Conservation (phyloP, 257 asterid genomes). For the Nicotiana noctiflora region DNA sequence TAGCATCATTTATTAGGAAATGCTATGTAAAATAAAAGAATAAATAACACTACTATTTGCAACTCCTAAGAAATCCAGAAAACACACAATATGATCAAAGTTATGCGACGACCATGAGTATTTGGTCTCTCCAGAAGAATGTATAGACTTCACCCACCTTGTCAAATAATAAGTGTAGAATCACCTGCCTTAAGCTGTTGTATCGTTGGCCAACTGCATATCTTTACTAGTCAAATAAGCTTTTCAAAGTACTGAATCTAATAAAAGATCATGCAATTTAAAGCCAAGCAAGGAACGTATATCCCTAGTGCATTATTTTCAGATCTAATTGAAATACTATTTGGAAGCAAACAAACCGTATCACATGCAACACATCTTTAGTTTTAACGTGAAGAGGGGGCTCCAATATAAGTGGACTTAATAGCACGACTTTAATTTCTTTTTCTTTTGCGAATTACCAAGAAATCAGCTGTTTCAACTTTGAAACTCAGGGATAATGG, state of each 20-base stretch:
- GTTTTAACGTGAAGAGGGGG: not conserved
- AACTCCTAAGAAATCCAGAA: not conserved
- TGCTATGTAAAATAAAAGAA: not conserved
- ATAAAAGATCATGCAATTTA: not conserved
- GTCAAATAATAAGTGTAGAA: not conserved
- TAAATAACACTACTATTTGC: not conserved
- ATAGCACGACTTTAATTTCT: not conserved
- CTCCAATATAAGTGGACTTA: not conserved
- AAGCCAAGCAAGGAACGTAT: not conserved
- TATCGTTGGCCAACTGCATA: not conserved
- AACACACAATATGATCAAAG: not conserved
- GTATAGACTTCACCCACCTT: not conserved
- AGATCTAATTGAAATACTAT: not conserved
- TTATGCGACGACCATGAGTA: not conserved
- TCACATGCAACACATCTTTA: not conserved
- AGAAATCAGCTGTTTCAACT: not conserved
- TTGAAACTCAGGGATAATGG: not conserved
- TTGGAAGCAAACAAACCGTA: not conserved
- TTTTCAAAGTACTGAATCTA: not conserved
- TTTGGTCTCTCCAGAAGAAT: not conserved
- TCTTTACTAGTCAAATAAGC: not conserved
- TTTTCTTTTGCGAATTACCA: not conserved
- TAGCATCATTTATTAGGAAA: not conserved
- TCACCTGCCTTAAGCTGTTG: not conserved
- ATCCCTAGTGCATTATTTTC: not conserved